Evolutionary conservation across 305 asterid genomes (phyloP).

Genomic region (Solanum aculeatissimum): DNA sequence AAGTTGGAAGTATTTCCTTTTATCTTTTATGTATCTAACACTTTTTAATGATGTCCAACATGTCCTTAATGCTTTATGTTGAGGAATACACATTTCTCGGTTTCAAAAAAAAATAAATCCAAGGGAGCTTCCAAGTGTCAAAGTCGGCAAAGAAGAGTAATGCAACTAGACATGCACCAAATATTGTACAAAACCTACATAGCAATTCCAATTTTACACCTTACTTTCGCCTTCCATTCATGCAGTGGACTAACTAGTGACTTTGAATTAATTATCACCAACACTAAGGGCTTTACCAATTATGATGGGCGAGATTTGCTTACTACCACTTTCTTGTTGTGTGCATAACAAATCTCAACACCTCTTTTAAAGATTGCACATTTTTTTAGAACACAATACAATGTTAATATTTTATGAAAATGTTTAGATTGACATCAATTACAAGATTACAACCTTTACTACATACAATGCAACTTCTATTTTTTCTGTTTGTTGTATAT

Average conservation of each 20-base stretch:
- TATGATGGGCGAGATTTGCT: background rate
- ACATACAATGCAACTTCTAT: background rate
- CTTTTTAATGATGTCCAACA: background rate
- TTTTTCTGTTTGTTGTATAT: background rate
- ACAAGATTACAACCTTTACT: background rate
- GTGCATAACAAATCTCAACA: background rate
- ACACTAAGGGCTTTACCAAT: background rate
- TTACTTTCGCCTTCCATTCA: background rate
- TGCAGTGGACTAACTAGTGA: background rate
- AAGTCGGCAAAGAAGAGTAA: background rate
- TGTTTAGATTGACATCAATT: background rate
- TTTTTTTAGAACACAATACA: background rate
- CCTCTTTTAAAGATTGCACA: background rate
- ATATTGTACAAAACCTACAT: background rate
- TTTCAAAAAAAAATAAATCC: background rate
- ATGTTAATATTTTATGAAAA: background rate
- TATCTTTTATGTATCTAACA: background rate
- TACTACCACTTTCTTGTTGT: background rate
- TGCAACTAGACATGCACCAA: background rate
- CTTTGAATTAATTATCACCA: background rate
- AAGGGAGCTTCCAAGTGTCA: background rate
- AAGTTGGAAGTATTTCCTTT: background rate
- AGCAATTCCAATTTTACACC: background rate
- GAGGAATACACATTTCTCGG: background rate
- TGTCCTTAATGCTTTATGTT: background rate